Evolutionary conservation across 140 eudicot species (phyloP).

Genomic region (Senecio squalidus): DNA sequence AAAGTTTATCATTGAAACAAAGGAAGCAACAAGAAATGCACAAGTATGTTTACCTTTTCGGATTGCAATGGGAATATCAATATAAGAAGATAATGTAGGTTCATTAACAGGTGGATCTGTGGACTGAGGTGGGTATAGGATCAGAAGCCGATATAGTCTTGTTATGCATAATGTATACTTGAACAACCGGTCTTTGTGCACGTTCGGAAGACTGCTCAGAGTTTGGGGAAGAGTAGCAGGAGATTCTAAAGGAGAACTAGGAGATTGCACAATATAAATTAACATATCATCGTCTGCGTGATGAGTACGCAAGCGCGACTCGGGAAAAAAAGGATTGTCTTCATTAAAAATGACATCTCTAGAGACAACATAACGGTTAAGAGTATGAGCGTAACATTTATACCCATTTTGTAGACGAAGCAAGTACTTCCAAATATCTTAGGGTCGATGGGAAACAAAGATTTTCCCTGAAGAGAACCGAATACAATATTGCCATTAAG

Average conservation of each 20-base stretch:
- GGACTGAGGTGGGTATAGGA: no score
- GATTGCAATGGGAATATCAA: conserved; percentile 8
- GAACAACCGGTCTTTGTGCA: no score
- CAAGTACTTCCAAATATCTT: neutral
- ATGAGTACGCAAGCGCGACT: no score
- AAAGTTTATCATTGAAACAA: neutral
- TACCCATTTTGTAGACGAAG: neutral
- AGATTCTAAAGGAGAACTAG: no score
- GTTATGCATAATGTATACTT: no score
- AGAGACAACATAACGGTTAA: neutral
- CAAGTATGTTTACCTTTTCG: conserved; percentile 13
- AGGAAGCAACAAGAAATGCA: neutral
- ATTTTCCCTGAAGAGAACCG: neutral
- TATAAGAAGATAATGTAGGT: no score
- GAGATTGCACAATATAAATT: no score
- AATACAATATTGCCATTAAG: neutral
- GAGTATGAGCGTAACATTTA: neutral
- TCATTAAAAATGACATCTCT: neutral
- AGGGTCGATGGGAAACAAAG: neutral
- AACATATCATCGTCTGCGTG: neutral
- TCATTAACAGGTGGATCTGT: no score
- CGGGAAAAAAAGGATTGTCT: neutral
- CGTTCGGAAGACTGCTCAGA: no score
- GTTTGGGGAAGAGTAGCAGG: no score
- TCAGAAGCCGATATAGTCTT: no score